phyloP scores from a whole-genome alignment of 2,329 filamentous ascomycete species.

The Arthrobotrys entomopaga region DNA sequence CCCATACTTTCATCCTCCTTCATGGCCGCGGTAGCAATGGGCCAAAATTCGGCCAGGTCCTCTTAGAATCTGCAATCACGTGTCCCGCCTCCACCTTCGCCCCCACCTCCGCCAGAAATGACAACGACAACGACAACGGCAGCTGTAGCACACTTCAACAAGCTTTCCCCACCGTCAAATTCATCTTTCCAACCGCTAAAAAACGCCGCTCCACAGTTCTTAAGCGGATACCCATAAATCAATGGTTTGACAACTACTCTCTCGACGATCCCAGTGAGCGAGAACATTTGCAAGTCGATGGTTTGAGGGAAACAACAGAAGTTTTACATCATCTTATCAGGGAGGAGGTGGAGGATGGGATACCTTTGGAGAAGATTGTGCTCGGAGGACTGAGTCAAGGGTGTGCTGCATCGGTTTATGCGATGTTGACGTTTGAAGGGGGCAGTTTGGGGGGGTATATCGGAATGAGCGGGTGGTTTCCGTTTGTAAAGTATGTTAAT shows the following conservation, averaged over 20 bases:
- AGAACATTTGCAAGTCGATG: slow-evolving; percentile 64
- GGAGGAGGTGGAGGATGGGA: slow-evolving; percentile 60
- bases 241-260: slow-evolving; percentile 67
- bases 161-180: slow-evolving; percentile 59
- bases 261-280: slow-evolving; percentile 63
- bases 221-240: slow-evolving; percentile 64
- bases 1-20: slow-evolving; percentile 62
- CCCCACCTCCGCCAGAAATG: slow-evolving; percentile 58
- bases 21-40: slow-evolving; percentile 66
- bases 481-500: slow-evolving; percentile 62
- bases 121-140: not conserved
- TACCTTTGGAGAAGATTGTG: slow-evolving; percentile 63
- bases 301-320: slow-evolving; percentile 63
- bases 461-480: slow-evolving; percentile 66
- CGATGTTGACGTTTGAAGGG: slow-evolving; percentile 63
- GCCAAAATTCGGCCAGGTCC: slow-evolving; percentile 64
- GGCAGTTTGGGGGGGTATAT: slow-evolving; percentile 63
- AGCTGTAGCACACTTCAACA: slow-evolving; percentile 56
- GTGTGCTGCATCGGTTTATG: slow-evolving; percentile 65
- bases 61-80: slow-evolving; percentile 62
- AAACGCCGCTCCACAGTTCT: slow-evolving; percentile 65
- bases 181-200: slow-evolving; percentile 64
- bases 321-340: slow-evolving; percentile 61
- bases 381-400: slow-evolving; percentile 69
- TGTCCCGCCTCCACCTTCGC: too few species aligned